Conservation (phyloP, 768 basidiomycete species). For the Pleurotus salmoneostramineus region DNA sequence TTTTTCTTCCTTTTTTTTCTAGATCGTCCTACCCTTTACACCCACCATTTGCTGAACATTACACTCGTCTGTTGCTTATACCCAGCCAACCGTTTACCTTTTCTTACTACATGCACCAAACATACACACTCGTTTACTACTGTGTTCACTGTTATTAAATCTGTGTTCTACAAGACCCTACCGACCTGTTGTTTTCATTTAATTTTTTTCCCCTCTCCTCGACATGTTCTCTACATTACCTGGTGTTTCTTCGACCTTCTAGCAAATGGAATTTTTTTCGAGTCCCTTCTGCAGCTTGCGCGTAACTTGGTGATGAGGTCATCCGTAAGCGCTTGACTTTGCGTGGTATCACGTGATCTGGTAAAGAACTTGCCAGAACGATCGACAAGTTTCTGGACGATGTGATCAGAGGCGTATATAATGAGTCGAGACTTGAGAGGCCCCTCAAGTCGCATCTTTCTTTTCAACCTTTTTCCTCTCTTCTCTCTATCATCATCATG, state of each 20-base stretch:
- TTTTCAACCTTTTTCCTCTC: slow-evolving; percentile 10
- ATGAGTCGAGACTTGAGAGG: neutral
- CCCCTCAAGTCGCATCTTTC: slow-evolving; percentile 5
- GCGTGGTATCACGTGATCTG: neutral
- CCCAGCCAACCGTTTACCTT: slow-evolving; percentile 10
- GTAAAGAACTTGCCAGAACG: slow-evolving; percentile 6
- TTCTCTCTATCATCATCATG: slow-evolving; percentile 29
- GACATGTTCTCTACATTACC: neutral
- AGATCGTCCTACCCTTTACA: neutral
- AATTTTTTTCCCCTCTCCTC: slow-evolving; percentile 10
- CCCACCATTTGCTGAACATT: neutral
- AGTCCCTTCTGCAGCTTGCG: neutral
- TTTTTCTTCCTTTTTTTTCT: neutral
- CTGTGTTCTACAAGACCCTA: neutral
- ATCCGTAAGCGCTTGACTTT: neutral
- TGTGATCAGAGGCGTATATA: neutral
- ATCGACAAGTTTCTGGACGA: slow-evolving; percentile 4
- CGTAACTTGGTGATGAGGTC: neutral
- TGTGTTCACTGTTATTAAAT: neutral
- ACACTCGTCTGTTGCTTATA: slow-evolving; percentile 10
- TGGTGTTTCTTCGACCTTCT: neutral
- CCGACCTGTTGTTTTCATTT: neutral
- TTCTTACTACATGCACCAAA: neutral
- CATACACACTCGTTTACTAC: neutral
- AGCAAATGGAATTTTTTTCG: neutral